phyloP scores from a whole-genome alignment of 257 asterid genomes.

The Nemophila menziesii region DNA sequence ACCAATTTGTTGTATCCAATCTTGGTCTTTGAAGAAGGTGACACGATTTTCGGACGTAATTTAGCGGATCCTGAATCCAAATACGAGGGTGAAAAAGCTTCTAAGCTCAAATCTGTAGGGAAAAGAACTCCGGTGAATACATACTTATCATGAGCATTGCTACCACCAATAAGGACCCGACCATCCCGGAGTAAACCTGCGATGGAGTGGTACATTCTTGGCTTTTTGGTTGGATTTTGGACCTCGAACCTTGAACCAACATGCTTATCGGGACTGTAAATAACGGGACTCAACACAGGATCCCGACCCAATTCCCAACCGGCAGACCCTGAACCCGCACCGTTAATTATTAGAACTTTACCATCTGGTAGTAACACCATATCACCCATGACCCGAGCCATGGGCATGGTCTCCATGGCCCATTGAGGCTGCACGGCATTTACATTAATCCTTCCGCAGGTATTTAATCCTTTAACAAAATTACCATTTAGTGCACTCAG shows the following conservation, averaged over 20 bases:
- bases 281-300: constrained; percentile 10
- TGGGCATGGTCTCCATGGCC: constrained; percentile 19
- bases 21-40: not conserved
- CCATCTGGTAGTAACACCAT: constrained; percentile 21
- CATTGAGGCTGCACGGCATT: constrained; percentile 13
- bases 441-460: constrained; percentile 17
- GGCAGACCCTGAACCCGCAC: constrained; percentile 16
- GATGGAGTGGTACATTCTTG: constrained; percentile 17
- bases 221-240: constrained; percentile 6
- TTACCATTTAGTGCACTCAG: constrained; percentile 7
- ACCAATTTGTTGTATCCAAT: not conserved
- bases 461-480: constrained; percentile 8
- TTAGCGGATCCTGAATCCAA: not conserved
- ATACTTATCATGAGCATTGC: constrained; percentile 9
- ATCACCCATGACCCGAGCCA: constrained; percentile 21
- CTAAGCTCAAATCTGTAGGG: constrained; percentile 1
- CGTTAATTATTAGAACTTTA: constrained; percentile 16
- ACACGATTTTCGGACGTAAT: not conserved
- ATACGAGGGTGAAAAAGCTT: constrained; percentile 2
- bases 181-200: constrained; percentile 14
- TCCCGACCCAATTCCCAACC: constrained; percentile 14
- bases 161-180: constrained; percentile 17
- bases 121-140: constrained; percentile 2
- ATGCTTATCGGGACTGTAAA: constrained; percentile 10
- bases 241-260: constrained; percentile 10